These are phyloP conservation scores for Suhomyces panamericanus DNA, from an alignment of 1,139 yeast genomes.

Conservation along the genomic window DNA sequence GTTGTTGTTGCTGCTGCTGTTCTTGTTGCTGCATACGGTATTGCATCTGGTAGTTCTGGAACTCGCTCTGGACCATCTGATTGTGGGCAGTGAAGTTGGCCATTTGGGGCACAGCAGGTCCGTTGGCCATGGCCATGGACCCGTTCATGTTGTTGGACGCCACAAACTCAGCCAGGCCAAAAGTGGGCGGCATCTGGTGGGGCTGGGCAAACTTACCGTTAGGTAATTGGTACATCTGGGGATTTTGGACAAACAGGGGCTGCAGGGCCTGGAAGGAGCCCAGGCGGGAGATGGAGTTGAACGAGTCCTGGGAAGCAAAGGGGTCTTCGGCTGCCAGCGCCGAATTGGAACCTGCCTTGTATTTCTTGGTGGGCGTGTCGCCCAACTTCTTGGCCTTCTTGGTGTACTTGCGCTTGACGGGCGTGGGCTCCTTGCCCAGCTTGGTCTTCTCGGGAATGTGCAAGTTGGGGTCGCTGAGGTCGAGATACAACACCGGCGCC, in stretches of 20 bases:
- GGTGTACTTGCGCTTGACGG: conserved; percentile 45
- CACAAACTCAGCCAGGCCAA: conserved; percentile 31
- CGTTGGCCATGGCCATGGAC: conserved; percentile 6
- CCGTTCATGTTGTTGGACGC: conserved; percentile 16
- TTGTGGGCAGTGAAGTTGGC: conserved; percentile 19
- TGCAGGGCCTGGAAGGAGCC: conserved; percentile 16
- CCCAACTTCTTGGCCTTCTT: conserved; percentile 39
- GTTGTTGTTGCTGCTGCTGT: conserved; percentile 20
- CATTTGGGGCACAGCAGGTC: conserved; percentile 9
- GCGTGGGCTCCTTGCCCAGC: conserved; percentile 43
- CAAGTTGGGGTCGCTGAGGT: conserved; percentile 49
- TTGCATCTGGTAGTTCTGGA: conserved; percentile 33
- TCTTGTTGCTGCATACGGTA: conserved; percentile 22
- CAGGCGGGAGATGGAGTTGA: conserved; percentile 18
- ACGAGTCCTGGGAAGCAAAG: conserved; percentile 21
- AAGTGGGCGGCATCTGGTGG: conserved; percentile 25
- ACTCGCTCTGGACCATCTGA: conserved; percentile 26
- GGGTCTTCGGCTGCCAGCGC: conserved; percentile 14
- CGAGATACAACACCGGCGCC: conserved; percentile 55
- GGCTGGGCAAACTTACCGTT: conserved; percentile 13
- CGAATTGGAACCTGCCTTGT: conserved; percentile 17
- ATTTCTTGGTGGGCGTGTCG: conserved; percentile 41
- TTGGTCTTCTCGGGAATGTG: conserved; percentile 50
- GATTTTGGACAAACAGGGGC: conserved; percentile 17
- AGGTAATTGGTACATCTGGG: conserved; percentile 9